Evolutionary conservation across 139 green algal species (phyloP).

Genomic region (Edaphochlamys debaryana): DNA sequence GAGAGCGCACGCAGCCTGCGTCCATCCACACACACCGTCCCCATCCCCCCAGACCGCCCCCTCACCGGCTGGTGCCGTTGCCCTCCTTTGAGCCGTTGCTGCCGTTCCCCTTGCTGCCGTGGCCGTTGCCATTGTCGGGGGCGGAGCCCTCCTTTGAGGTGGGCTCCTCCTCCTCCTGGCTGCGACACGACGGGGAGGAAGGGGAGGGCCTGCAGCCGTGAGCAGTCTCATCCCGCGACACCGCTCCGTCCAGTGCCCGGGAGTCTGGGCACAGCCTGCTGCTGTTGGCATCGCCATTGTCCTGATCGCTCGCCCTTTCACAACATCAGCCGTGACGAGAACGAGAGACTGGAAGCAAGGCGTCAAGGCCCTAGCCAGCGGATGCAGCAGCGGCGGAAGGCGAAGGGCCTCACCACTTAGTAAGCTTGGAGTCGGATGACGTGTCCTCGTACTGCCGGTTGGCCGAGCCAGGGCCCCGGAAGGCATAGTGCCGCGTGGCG

Average conservation of each 20-base stretch:
- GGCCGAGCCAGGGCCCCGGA: constrained; percentile 7
- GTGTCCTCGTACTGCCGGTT: constrained; percentile 25
- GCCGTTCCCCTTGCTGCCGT: constrained; percentile 56
- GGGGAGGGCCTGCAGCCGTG: not conserved
- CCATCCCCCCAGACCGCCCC: too few species aligned
- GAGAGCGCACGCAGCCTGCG: too few species aligned
- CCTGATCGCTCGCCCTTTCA: too few species aligned
- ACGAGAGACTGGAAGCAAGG: too few species aligned
- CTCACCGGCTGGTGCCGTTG: constrained; percentile 54
- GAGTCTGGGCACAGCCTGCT: too few species aligned
- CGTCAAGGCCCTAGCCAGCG: too few species aligned
- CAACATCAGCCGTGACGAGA: too few species aligned
- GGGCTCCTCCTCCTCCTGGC: constrained; percentile 65
- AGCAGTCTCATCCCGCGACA: too few species aligned
- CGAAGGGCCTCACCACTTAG: constrained; percentile 51
- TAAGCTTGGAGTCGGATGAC: constrained; percentile 50
- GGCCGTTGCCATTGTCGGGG: constrained; percentile 48
- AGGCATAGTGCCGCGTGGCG: constrained; percentile 2
- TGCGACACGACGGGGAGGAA: not conserved
- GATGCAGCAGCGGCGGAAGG: too few species aligned
- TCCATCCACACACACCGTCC: too few species aligned
- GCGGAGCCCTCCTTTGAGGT: constrained; percentile 73
- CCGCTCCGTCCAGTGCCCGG: too few species aligned
- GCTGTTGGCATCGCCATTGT: too few species aligned
- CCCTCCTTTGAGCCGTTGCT: constrained; percentile 55